Evolutionary conservation across 768 basidiomycete genomes (phyloP), one percentile per base, ranked within the genome.

Genomic region (Leccinum truebloodii): DNA sequence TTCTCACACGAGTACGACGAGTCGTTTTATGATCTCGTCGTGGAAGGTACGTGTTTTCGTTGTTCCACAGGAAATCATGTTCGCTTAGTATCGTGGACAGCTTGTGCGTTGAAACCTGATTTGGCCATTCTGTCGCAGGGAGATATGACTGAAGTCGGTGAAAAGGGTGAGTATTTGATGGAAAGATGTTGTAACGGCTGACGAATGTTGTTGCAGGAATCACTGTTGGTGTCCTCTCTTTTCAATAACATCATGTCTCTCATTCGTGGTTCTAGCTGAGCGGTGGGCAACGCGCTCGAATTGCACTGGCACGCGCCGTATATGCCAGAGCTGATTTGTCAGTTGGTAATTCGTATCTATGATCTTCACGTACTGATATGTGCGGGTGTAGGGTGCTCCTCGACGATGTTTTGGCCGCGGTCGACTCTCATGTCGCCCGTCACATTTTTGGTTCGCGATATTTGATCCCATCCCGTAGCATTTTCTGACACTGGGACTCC

Each of bases 1-100:
- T 98, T 98, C 76, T 94, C 88, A 10, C 90, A 95, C 73, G 83
- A 87, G 65, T 97, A 89, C 62, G 94, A 98, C 55, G 88, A 90
- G 62, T 80, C 79, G 0, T 96, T 93, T 65, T 96, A 95, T 66
- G 82, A 90, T 57, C 69, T 87, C 16, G 93, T 95, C 5, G 73
- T 95, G 4, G 91, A 94, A 77, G 90, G 91, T 88, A 50, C 5
- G 55, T 52, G 2, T 13, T 35, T 52, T 30, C 20, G 44, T 18
- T 8, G 1, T 54, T 24, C 0, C 7, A 16, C 9, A 3, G 8
- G 18, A 32, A 24, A 20, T 6, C 5, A 7, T 35, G 44, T n/a
- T 56, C 3, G 14, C 63, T 61, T 6, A 58, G 5, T 12, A 24
- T 54, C 12, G 34, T 34, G 22, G 39, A 7, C 56, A 81, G 94